These are phyloP conservation scores for Aspergillus brasiliensis DNA, from an alignment of 2,329 filamentous ascomycete species.

Conservation along the genomic window DNA sequence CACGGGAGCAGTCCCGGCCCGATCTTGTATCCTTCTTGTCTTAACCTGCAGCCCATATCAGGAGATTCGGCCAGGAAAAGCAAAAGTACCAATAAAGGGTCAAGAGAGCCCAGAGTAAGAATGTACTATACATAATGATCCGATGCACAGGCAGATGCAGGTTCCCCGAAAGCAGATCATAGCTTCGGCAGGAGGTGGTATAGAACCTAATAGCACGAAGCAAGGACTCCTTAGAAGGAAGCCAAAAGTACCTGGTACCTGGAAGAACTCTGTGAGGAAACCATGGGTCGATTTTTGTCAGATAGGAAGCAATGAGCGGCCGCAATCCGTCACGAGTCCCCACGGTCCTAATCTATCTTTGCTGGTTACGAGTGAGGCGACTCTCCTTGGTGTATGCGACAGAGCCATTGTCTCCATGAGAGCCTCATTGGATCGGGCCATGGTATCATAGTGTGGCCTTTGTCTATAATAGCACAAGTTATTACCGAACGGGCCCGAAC, in stretches of 20 bases:
- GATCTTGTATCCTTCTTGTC: neutral
- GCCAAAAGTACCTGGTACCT: slow-evolving; percentile 19
- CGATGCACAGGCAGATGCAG: slow-evolving; percentile 22
- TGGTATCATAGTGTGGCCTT: slow-evolving; percentile 1
- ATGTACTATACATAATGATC: slow-evolving; percentile 23
- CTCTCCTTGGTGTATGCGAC: neutral
- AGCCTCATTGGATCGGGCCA: neutral
- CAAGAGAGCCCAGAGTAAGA: slow-evolving; percentile 6
- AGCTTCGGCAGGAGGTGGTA: slow-evolving; percentile 19
- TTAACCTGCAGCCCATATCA: neutral
- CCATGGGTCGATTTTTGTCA: neutral
- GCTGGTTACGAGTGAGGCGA: neutral
- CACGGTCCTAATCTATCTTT: neutral
- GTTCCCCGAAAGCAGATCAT: slow-evolving; percentile 20
- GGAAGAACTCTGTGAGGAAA: slow-evolving; percentile 29
- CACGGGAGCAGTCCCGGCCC: neutral
- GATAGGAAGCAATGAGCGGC: neutral
- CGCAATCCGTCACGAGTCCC: slow-evolving; percentile 1
- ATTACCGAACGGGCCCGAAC: slow-evolving; percentile 14
- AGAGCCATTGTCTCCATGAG: neutral
- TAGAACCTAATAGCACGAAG: slow-evolving; percentile 32
- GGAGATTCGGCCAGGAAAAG: neutral
- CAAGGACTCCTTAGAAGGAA: slow-evolving; percentile 29
- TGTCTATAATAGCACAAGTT: slow-evolving; percentile 1
- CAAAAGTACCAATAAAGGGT: slow-evolving; percentile 21